These are phyloP conservation scores for Jacaranda copaia DNA, from an alignment of 257 asterid species.

Conservation along the genomic window DNA sequence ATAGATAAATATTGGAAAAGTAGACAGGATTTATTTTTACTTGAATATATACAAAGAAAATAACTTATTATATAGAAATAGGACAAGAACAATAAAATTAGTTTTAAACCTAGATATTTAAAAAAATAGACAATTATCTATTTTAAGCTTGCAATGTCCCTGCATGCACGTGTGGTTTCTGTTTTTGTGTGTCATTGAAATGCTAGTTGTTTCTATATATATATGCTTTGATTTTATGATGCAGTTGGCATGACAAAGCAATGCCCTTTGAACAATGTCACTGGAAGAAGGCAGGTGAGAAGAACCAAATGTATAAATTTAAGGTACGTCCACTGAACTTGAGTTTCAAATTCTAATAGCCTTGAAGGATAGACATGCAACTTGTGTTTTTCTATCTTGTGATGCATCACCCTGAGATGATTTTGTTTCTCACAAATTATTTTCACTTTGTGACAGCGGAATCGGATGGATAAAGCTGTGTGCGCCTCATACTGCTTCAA, in stretches of 20 bases:
- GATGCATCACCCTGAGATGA: neutral
- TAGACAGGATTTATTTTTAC: too few species aligned
- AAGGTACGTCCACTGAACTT: slow-evolving; percentile 55
- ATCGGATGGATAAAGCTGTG: slow-evolving; percentile 57
- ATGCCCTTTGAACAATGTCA: slow-evolving; percentile 91
- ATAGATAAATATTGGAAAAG: too few species aligned
- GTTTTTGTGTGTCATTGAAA: too few species aligned
- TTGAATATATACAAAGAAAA: too few species aligned
- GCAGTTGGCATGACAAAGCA: slow-evolving; percentile 95
- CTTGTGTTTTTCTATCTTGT: neutral
- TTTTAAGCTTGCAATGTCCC: too few species aligned
- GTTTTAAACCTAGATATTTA: too few species aligned
- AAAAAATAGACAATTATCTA: too few species aligned
- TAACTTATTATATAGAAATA: too few species aligned
- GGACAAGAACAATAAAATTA: too few species aligned
- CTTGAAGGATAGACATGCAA: neutral
- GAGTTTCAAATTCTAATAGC: slow-evolving; percentile 10
- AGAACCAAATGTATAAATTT: slow-evolving; percentile 75
- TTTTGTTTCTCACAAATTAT: slow-evolving; percentile 28
- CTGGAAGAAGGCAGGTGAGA: slow-evolving; percentile 85
- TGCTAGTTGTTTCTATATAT: too few species aligned
- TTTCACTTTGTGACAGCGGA: slow-evolving; percentile 71
- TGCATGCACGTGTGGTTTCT: too few species aligned
- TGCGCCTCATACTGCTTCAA: slow-evolving; percentile 88
- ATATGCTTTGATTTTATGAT: slow-evolving; percentile 23